Base-by-base conservation (phyloP, 1,284 basidiomycete genomes). In the Apiotrichum gracile region DNA sequence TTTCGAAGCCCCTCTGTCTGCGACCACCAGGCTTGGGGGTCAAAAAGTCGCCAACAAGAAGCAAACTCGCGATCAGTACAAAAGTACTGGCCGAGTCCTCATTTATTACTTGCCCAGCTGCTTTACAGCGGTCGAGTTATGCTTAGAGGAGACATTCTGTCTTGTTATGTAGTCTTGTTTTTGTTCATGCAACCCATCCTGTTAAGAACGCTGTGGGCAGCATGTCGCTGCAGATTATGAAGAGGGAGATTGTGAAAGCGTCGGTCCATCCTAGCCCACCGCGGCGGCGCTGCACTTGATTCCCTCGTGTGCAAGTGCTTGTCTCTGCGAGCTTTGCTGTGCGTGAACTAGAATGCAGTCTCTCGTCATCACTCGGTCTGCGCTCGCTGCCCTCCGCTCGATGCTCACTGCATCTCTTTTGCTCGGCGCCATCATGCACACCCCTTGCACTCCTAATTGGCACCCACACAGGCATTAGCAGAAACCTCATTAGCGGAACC, bases 1-100 rank as follows among this genome's bases (percentile, higher is more conserved):
- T 73, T 72, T 73, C 71, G 71, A 73, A 73, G 71, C 68, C 71
- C 71, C 69, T 67, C 59, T 62, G 55, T 53, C 63, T 64, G 64
- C 64, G 49, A 49, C 49, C 54, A 60, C 62, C 69, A 67, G 61
- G 61, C 54, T 53, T 56, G 59, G 71, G 71, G 71, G 71, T 73
- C 71, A 73, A 69, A 72, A 70, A 73, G 70, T 57, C 56, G 67
- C 68, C 66, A 62, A 68, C 33, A 66, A 24, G 37, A 52, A 61
- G 38, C 54, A 31, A 17, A 22, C 47, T 17, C 49, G 35, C 45
- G 42, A n/a, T 19, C n/a, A n/a, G 9, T 44, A 39, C n/a, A 38
- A 37, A 21, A 40, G 41, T 38, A 44, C 21, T 17, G 48, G 29
- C 41, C 46, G 46, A 47, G 56, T 58, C 70, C 70, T 67, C 62